A percentile compares a stretch with the other conserved stretches of the same genome.
These are phyloP conservation scores for Yamadazyma takamatsuzukensis DNA, from an alignment of 805 yeast species.

Conservation along the genomic window DNA sequence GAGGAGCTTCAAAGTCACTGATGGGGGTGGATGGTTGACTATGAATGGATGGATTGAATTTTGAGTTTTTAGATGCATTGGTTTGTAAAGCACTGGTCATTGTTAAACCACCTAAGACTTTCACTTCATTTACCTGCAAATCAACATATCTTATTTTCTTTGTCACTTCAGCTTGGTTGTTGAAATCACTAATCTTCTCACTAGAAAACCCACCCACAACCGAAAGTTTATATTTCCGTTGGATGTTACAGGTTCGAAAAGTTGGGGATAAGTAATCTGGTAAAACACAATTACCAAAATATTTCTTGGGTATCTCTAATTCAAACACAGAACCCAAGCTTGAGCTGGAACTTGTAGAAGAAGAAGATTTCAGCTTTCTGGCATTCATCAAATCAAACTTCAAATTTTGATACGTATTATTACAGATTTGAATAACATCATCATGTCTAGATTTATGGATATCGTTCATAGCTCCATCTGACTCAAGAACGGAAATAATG, in stretches of 20 bases:
- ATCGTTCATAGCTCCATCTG: slow-evolving; percentile 18
- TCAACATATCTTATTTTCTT: slow-evolving; percentile 26
- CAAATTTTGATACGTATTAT: slow-evolving; percentile 30
- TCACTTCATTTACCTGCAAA: slow-evolving; percentile 27
- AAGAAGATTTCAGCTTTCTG: slow-evolving; percentile 21
- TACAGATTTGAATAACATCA: slow-evolving; percentile 24
- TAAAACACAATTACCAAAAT: slow-evolving; percentile 37
- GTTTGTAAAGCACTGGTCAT: slow-evolving; percentile 23
- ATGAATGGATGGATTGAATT: slow-evolving; percentile 2
- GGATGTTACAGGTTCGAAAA: slow-evolving; percentile 54
- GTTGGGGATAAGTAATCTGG: slow-evolving; percentile 52
- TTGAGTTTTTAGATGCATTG: slow-evolving; percentile 20
- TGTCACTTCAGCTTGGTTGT: slow-evolving; percentile 15
- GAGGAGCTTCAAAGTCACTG: neutral
- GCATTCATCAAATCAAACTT: slow-evolving; percentile 38
- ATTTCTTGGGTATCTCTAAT: slow-evolving; percentile 40
- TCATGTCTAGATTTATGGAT: slow-evolving; percentile 25
- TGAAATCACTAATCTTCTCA: slow-evolving; percentile 20
- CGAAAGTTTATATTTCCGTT: slow-evolving; percentile 26
- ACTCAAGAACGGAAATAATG: slow-evolving; percentile 19
- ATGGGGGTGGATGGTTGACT: neutral
- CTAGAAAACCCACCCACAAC: slow-evolving; percentile 23
- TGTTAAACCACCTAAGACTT: slow-evolving; percentile 28
- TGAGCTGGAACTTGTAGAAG: slow-evolving; percentile 14
- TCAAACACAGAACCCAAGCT: slow-evolving; percentile 21